A percentile compares a stretch with the other conserved stretches of the same genome.
These are phyloP conservation scores for Excoecaria agallocha DNA, from an alignment of 345 rosid species.

Conservation along the genomic window DNA sequence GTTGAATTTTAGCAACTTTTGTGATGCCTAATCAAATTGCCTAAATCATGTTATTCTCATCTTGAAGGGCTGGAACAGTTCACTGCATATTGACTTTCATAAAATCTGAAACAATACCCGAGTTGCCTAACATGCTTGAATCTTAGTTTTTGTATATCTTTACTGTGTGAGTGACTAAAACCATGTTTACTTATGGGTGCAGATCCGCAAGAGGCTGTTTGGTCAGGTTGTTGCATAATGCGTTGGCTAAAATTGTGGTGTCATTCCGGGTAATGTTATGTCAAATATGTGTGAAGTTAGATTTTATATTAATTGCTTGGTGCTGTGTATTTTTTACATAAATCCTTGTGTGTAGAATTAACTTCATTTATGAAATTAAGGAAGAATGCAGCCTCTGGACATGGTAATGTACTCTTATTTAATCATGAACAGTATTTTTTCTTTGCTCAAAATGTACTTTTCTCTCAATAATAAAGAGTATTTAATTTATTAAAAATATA, in stretches of 20 bases:
- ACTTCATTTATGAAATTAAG: background rate
- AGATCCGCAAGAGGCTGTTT: constrained; percentile 85
- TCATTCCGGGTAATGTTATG: constrained; percentile 18
- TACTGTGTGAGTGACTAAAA: background rate
- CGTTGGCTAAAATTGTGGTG: constrained; percentile 13
- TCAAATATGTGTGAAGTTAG: constrained; percentile 7
- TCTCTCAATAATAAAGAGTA: background rate
- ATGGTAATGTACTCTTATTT: background rate
- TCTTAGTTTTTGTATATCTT: background rate
- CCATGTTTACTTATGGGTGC: constrained; percentile 32
- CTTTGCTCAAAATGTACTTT: background rate
- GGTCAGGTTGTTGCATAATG: constrained; percentile 60
- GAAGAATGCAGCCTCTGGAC: background rate
- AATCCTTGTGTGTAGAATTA: constrained; percentile 14
- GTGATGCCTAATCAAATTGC: background rate
- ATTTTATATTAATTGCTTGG: constrained; percentile 22
- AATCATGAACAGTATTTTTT: background rate
- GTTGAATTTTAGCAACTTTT: background rate
- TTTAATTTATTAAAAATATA: background rate
- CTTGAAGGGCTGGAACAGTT: too few species aligned
- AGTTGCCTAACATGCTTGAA: too few species aligned
- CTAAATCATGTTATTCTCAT: background rate
- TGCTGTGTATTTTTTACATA: constrained; percentile 18
- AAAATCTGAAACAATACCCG: too few species aligned
- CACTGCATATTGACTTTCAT: background rate